Conservation (phyloP, 1,284 basidiomycete species). For the Ceratobasidium sp. region DNA sequence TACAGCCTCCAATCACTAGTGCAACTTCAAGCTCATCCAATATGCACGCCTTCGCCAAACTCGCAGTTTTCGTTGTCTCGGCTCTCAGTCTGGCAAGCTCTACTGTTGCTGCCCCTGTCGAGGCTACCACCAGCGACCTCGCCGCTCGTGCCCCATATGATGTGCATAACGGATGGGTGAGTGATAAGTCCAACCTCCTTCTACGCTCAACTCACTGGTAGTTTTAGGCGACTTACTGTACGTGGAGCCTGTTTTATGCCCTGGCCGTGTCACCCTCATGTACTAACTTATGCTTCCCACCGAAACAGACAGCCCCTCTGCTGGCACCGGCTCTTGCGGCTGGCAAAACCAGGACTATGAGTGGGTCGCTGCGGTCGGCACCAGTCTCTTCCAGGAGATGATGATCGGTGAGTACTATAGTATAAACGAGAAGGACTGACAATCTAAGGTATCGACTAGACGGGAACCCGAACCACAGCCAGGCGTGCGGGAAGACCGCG, state of each 20-base stretch:
- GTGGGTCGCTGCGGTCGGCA: slow-evolving; percentile 43
- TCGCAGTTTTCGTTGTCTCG: slow-evolving; percentile 33
- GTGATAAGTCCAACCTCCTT: background rate
- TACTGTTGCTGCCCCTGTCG: slow-evolving; percentile 26
- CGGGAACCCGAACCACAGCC: slow-evolving; percentile 43
- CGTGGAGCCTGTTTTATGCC: background rate
- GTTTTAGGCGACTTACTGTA: slow-evolving; percentile 32
- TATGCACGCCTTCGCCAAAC: slow-evolving; percentile 31
- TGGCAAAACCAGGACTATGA: no score
- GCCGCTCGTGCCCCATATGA: slow-evolving; percentile 38
- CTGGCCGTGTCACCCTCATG: background rate
- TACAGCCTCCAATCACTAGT: background rate
- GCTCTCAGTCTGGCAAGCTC: slow-evolving; percentile 25
- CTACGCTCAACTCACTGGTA: background rate
- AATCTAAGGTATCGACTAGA: slow-evolving; percentile 17
- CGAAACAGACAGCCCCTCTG: slow-evolving; percentile 40
- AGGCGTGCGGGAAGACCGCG: no score
- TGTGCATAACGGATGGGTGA: slow-evolving; percentile 43
- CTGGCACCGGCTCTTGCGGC: slow-evolving; percentile 35
- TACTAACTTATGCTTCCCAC: background rate
- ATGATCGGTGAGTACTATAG: slow-evolving; percentile 39
- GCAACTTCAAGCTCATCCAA: background rate
- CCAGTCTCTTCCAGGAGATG: slow-evolving; percentile 44
- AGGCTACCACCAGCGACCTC: slow-evolving; percentile 19
- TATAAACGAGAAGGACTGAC: background rate